Evolutionary conservation across 129 eudicot species (phyloP).

Genomic region (Rutidosis leptorrhynchoides): DNA sequence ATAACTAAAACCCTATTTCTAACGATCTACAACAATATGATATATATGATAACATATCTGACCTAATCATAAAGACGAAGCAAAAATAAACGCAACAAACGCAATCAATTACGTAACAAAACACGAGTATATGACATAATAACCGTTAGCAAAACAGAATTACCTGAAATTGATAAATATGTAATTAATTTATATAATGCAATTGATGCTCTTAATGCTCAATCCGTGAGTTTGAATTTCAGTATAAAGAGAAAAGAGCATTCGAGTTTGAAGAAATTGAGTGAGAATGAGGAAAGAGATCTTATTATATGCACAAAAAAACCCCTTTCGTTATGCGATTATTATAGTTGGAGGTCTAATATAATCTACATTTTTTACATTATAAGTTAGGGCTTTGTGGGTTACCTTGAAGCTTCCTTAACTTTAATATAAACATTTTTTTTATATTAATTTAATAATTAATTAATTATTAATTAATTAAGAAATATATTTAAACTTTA

Average conservation of each 20-base stretch:
- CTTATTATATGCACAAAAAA: constrained; percentile 1
- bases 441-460: no score
- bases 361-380: neutral
- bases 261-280: neutral
- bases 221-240: constrained; percentile 11
- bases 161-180: constrained; percentile 28
- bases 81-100: constrained; percentile 4
- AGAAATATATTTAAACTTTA: no score
- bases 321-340: constrained; percentile 1
- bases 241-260: constrained; percentile 9
- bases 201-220: constrained; percentile 13
- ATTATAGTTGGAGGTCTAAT: neutral
- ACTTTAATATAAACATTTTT: no score
- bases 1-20: constrained; percentile 22
- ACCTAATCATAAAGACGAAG: constrained; percentile 8
- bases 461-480: neutral
- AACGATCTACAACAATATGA: constrained; percentile 23
- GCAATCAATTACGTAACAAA: neutral
- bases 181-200: neutral
- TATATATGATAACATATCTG: constrained; percentile 21
- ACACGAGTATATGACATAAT: neutral
- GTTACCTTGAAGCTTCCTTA: constrained; percentile 34
- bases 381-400: neutral
- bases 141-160: constrained; percentile 16
- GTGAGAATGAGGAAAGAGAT: constrained; percentile 36